phyloP scores from a whole-genome alignment of 257 asterid species.

The Linaria vulgaris region DNA sequence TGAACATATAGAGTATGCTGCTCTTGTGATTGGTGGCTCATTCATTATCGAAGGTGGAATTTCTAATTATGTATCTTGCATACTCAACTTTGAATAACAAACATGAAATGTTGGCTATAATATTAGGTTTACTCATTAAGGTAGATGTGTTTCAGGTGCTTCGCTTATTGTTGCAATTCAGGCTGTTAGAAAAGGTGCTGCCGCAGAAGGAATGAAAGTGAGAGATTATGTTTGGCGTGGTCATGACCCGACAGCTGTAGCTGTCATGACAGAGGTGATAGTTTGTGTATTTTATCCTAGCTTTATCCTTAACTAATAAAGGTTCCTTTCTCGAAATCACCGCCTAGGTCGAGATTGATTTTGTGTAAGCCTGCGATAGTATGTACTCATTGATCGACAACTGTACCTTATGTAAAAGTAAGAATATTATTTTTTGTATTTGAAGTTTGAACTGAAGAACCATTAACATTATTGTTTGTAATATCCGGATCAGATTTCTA shows the following conservation, averaged over 20 bases:
- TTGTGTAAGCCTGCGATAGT: conserved; percentile 1
- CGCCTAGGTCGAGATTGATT: background rate
- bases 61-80: conserved; percentile 13
- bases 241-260: conserved; percentile 97
- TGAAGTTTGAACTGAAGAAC: too few relatives aligned
- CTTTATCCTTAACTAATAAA: background rate
- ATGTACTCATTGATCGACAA: background rate
- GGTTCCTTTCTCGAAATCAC: background rate
- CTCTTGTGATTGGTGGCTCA: conserved; percentile 94
- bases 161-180: conserved; percentile 87
- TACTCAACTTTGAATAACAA: conserved; percentile 11
- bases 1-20: conserved; percentile 87
- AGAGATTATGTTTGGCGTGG: conserved; percentile 97
- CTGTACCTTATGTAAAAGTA: too few relatives aligned
- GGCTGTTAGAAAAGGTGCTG: conserved; percentile 94
- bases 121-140: conserved; percentile 12
- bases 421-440: too few relatives aligned
- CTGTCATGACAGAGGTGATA: conserved; percentile 98
- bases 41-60: conserved; percentile 78
- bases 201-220: conserved; percentile 95
- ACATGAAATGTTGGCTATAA: background rate
- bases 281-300: conserved; percentile 13
- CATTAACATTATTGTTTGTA: too few relatives aligned
- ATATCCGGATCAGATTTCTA: too few relatives aligned
- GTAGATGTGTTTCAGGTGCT: conserved; percentile 57